Evolutionary conservation across 306 rosid genomes (phyloP).

Genomic region (Cucumis melo): DNA sequence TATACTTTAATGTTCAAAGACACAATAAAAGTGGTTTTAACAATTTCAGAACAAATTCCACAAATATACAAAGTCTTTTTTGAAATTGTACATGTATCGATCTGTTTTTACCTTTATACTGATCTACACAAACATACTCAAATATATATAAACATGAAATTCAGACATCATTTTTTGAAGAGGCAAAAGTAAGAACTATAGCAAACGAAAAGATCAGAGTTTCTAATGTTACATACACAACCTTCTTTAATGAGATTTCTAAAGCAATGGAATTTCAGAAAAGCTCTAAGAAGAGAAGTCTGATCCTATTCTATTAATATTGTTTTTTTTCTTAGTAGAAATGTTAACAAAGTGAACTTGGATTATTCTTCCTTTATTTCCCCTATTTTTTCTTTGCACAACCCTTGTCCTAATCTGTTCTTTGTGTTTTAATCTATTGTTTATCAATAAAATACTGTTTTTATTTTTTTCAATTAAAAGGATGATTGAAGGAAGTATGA

Average conservation of each 20-base stretch:
- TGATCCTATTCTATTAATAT: background rate
- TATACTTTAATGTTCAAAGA: too few relatives aligned
- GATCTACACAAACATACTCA: background rate
- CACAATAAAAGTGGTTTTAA: too few relatives aligned
- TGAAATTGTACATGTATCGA: too few relatives aligned
- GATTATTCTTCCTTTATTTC: background rate
- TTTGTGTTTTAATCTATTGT: background rate
- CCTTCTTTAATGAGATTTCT: background rate
- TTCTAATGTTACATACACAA: background rate
- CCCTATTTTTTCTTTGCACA: background rate
- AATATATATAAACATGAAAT: background rate
- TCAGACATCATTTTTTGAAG: background rate
- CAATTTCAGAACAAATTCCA: too few relatives aligned
- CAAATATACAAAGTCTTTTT: too few relatives aligned
- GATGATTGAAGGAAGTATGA: background rate
- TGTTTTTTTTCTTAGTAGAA: too few relatives aligned
- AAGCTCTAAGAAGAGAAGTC: background rate
- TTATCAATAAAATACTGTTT: background rate
- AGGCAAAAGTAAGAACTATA: background rate
- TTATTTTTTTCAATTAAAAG: background rate
- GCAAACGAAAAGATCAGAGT: background rate
- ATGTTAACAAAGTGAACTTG: background rate
- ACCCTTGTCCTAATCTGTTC: background rate
- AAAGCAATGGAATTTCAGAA: background rate
- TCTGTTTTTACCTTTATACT: background rate